These are phyloP conservation scores for Acanthamoeba castellanii DNA, from an alignment of 208 protist genomes.

Conservation along the genomic window DNA sequence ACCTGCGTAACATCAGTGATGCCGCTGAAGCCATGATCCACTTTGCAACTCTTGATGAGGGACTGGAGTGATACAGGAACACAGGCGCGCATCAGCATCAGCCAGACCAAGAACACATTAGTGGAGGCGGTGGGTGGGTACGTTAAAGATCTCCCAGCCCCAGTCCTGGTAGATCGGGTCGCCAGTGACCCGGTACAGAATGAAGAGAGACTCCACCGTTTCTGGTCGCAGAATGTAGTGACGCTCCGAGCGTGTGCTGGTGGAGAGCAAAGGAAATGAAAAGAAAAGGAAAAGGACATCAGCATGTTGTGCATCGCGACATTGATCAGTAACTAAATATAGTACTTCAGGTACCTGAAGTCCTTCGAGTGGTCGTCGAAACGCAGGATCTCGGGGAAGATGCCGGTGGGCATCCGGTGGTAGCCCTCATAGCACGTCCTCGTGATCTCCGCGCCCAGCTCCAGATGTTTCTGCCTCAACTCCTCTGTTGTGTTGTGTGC, in stretches of 20 bases:
- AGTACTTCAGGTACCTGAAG: neutral
- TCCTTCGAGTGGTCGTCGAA: conserved; percentile 71
- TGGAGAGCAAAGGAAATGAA: neutral
- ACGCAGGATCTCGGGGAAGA: conserved; percentile 86
- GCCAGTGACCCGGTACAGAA: conserved; percentile 87
- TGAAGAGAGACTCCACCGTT: conserved; percentile 90
- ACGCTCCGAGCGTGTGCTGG: neutral
- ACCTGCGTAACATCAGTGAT: conserved; percentile 78
- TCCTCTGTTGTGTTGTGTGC: neutral
- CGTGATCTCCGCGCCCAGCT: conserved; percentile 81
- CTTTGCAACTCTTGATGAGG: conserved; percentile 85
- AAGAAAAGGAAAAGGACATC: neutral
- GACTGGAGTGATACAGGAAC: conserved; percentile 82
- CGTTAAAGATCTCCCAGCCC: conserved; percentile 86
- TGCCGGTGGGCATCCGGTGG: conserved; percentile 78
- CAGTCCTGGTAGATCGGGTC: conserved; percentile 90
- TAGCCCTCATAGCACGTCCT: conserved; percentile 87
- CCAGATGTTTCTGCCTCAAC: conserved; percentile 23
- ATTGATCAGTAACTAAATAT: too few relatives aligned
- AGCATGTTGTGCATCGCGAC: neutral
- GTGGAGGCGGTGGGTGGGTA: neutral
- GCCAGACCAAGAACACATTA: neutral
- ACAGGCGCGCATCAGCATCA: neutral
- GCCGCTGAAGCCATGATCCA: conserved; percentile 81
- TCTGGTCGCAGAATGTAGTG: conserved; percentile 72